phyloP scores from a whole-genome alignment of 371 early-diverging fungal genomes.

The Haplosporangium sp. region DNA sequence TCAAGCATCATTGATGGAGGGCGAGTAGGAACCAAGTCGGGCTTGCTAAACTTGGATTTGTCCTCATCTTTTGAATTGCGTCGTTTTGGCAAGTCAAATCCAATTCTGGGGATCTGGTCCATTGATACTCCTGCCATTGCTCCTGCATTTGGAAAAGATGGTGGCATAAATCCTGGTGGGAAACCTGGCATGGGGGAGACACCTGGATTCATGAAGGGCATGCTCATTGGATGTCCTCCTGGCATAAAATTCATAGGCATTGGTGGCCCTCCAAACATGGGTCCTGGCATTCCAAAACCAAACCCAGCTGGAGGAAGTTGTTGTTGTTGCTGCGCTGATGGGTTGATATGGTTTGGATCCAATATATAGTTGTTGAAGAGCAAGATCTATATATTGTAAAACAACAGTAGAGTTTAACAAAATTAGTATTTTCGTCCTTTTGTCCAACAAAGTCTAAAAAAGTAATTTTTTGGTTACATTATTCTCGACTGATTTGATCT shows the following conservation, averaged over 20 bases:
- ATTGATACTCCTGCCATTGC: constrained; percentile 68
- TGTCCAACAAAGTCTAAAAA: not conserved
- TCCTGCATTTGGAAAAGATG: constrained; percentile 43
- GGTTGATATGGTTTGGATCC: constrained; percentile 80
- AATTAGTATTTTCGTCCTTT: no score
- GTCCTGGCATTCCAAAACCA: constrained; percentile 52
- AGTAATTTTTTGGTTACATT: constrained; percentile 59
- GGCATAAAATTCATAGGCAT: constrained; percentile 51
- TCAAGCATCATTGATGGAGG: constrained; percentile 44
- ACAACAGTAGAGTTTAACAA: no score
- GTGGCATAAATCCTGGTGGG: constrained; percentile 48
- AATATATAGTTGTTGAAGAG: constrained; percentile 91
- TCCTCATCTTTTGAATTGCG: constrained; percentile 35
- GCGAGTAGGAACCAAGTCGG: constrained; percentile 25
- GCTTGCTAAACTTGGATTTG: constrained; percentile 20
- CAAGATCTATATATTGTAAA: constrained; percentile 47
- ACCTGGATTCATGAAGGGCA: constrained; percentile 42
- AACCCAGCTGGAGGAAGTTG: constrained; percentile 26
- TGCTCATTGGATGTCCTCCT: constrained; percentile 42
- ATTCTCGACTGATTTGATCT: constrained; percentile 66
- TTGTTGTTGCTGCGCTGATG: constrained; percentile 56
- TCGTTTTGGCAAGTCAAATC: constrained; percentile 63
- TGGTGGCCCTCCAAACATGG: constrained; percentile 37
- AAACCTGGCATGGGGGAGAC: constrained; percentile 47
- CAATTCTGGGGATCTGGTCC: constrained; percentile 78